Evolutionary conservation across 345 rosid genomes (phyloP).

Genomic region (Cardamine chenopodiifolia): DNA sequence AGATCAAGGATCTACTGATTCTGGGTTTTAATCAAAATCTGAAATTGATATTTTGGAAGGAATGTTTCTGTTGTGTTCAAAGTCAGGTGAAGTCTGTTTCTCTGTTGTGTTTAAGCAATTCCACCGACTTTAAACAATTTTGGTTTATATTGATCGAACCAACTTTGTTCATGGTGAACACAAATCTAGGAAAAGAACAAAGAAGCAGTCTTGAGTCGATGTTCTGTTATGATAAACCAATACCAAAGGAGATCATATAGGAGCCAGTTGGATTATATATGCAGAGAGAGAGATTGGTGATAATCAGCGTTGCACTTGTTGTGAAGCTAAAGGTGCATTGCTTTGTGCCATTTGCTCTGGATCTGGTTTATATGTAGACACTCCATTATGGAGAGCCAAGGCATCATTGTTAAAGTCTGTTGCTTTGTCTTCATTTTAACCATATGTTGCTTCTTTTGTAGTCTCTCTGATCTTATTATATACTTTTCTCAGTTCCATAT

Average conservation of each 20-base stretch:
- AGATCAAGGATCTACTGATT: conserved; percentile 27
- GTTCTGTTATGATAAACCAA: conserved; percentile 76
- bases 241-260: conserved; percentile 86
- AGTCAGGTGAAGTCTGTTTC: too few relatives aligned
- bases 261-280: conserved; percentile 73
- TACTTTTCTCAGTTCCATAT: too few relatives aligned
- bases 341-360: conserved; percentile 88
- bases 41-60: conserved; percentile 15
- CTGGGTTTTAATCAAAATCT: conserved; percentile 36
- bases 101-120: too few relatives aligned
- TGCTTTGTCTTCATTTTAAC: too few relatives aligned
- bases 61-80: conserved; percentile 10
- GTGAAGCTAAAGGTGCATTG: conserved; percentile 87
- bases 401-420: conserved; percentile 90
- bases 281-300: conserved; percentile 71
- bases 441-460: too few relatives aligned
- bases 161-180: too few relatives aligned
- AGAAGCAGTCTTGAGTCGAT: conserved; percentile 63
- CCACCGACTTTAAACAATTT: too few relatives aligned
- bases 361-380: conserved; percentile 86
- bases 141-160: too few relatives aligned
- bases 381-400: conserved; percentile 94
- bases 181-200: too few relatives aligned
- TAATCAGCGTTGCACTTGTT: conserved; percentile 52
- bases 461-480: too few relatives aligned